These are phyloP conservation scores for Globisporangium ultimum DNA, from an alignment of 352 stramenopile genomes.

Conservation along the genomic window DNA sequence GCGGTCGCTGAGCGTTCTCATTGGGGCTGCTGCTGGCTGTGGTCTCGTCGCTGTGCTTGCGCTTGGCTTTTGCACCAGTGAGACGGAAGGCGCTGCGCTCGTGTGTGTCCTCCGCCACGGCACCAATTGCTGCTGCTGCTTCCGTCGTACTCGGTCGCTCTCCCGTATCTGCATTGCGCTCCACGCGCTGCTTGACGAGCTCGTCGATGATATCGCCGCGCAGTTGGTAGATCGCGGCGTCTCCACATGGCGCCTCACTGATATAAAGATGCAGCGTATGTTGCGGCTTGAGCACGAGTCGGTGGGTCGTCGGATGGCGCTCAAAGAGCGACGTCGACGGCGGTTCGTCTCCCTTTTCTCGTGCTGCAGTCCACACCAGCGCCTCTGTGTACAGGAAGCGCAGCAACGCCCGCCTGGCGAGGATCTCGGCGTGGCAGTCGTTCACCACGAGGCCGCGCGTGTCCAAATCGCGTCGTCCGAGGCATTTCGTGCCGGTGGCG, in stretches of 20 bases:
- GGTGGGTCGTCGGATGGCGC: constrained; percentile 20
- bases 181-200: constrained; percentile 41
- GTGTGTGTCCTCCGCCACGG: neutral
- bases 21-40: constrained; percentile 4
- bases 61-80: constrained; percentile 57
- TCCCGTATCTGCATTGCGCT: constrained; percentile 9
- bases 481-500: constrained; percentile 78
- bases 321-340: constrained; percentile 46
- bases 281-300: constrained; percentile 46
- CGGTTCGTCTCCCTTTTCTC: constrained; percentile 5
- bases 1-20: neutral
- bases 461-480: constrained; percentile 64
- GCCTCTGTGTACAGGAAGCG: constrained; percentile 85
- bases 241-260: constrained; percentile 91
- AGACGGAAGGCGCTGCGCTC: constrained; percentile 49
- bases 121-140: neutral
- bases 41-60: constrained; percentile 20
- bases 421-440: constrained; percentile 92
- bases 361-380: constrained; percentile 19
- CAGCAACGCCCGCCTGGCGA: constrained; percentile 83
- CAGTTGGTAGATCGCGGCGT: constrained; percentile 92
- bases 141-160: neutral
- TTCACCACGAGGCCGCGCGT: constrained; percentile 80
- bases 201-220: constrained; percentile 64
- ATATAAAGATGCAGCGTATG: constrained; percentile 90